These are phyloP conservation scores for Alectoria sarmentosa DNA, from an alignment of 495 filamentous ascomycete species.

Conservation along the genomic window DNA sequence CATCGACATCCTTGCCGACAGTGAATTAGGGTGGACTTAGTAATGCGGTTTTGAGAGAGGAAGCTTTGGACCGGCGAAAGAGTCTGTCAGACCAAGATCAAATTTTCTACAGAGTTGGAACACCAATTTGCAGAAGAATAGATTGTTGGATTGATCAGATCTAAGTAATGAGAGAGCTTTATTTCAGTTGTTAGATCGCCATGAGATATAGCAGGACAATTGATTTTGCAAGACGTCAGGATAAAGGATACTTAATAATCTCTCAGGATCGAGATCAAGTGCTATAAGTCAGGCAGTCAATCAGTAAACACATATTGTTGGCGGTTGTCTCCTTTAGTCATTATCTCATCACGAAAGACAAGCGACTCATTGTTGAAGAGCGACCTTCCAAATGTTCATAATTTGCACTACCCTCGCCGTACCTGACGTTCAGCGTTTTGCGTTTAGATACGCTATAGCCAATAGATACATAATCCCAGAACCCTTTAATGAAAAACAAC, in stretches of 20 bases:
- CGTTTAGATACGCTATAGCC: conserved; percentile 27
- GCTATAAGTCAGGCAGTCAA: conserved; percentile 30
- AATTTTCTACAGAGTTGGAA: conserved; percentile 47
- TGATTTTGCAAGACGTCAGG: conserved; percentile 29
- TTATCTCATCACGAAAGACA: conserved; percentile 5
- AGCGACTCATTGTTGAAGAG: conserved; percentile 5
- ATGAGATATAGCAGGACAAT: conserved; percentile 26
- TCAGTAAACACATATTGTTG: conserved; percentile 28
- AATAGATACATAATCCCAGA: conserved; percentile 32
- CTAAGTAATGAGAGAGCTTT: conserved; percentile 31
- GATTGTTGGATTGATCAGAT: conserved; percentile 29
- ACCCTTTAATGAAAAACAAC: conserved; percentile 52
- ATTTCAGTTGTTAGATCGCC: conserved; percentile 32
- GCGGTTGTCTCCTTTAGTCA: neutral
- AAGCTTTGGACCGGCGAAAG: conserved; percentile 27
- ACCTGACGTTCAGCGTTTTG: conserved; percentile 11
- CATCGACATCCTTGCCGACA: conserved; percentile 44
- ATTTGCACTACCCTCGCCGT: neutral
- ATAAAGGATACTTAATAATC: conserved; percentile 49
- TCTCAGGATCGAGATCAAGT: conserved; percentile 39
- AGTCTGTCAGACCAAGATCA: conserved; percentile 46
- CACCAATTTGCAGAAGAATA: conserved; percentile 20
- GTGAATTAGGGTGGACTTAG: conserved; percentile 55
- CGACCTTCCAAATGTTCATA: neutral
- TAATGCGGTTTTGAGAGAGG: conserved; percentile 38